Conservation (phyloP, 164 flowering plant genomes). For the Cinnamomum micranthum region DNA sequence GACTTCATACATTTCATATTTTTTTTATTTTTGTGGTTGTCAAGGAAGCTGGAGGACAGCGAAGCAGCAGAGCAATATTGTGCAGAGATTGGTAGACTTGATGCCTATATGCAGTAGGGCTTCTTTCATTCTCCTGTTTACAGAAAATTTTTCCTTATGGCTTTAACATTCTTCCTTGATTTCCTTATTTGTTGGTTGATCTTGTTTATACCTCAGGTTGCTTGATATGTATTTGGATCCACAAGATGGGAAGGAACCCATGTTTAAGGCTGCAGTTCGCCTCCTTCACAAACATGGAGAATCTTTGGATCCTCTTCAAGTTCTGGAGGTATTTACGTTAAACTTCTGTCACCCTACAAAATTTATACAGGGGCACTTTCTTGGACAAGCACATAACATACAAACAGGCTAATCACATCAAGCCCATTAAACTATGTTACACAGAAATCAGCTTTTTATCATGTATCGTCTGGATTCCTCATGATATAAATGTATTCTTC, state of each 20-base stretch:
- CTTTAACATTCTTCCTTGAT: background rate
- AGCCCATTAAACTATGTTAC: too few relatives aligned
- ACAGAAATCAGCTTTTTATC: too few relatives aligned
- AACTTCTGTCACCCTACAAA: background rate
- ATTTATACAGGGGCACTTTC: too few relatives aligned
- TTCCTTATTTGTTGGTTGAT: background rate
- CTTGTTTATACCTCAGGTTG: constrained; percentile 41
- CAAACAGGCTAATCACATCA: too few relatives aligned
- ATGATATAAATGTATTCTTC: background rate
- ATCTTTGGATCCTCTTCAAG: constrained; percentile 87
- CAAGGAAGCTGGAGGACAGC: constrained; percentile 89
- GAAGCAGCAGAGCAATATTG: constrained; percentile 98
- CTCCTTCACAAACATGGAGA: constrained; percentile 98
- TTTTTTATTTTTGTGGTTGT: background rate
- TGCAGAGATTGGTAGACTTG: constrained; percentile 93
- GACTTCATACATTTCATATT: background rate
- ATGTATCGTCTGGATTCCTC: too few relatives aligned
- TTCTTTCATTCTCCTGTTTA: constrained; percentile 6
- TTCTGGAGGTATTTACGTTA: constrained; percentile 60
- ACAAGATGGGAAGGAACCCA: constrained; percentile 88
- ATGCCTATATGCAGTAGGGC: constrained; percentile 95
- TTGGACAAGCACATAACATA: too few relatives aligned
- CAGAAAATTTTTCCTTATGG: background rate
- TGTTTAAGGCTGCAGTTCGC: constrained; percentile 97
- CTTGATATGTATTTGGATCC: constrained; percentile 99